Percentiles rank a stretch among this genome's conserved stretches.
Evolutionary conservation across 176 grass and related monocot species (phyloP).

Genomic region (Carex pumila): DNA sequence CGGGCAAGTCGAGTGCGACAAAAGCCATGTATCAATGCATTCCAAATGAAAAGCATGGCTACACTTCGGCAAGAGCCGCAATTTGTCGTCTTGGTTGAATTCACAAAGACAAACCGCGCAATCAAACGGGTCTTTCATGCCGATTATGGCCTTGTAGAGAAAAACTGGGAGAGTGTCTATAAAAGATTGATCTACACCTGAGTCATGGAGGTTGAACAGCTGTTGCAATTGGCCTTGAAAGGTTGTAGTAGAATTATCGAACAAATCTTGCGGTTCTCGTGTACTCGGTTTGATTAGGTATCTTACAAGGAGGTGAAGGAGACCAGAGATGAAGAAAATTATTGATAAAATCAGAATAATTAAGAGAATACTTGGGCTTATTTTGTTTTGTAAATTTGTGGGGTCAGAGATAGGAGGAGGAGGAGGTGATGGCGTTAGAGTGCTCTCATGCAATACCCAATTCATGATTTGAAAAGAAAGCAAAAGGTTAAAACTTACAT

Average conservation of each 20-base stretch:
- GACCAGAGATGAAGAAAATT: constrained; percentile 79
- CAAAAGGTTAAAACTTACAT: not conserved
- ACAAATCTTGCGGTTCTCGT: constrained; percentile 10
- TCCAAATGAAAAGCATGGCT: constrained; percentile 79
- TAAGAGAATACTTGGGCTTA: constrained; percentile 68
- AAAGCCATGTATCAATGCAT: constrained; percentile 76
- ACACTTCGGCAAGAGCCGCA: constrained; percentile 69
- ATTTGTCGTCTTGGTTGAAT: constrained; percentile 63
- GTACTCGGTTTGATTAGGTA: constrained; percentile 38
- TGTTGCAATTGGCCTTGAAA: constrained; percentile 86
- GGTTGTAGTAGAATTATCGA: constrained; percentile 28
- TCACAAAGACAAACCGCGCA: constrained; percentile 75
- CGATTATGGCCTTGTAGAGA: constrained; percentile 51
- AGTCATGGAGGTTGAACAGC: constrained; percentile 86
- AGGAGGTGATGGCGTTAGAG: not conserved
- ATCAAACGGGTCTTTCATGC: constrained; percentile 33
- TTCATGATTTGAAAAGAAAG: constrained; percentile 15
- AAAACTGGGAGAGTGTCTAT: constrained; percentile 69
- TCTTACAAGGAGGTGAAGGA: constrained; percentile 64
- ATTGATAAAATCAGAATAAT: constrained; percentile 65
- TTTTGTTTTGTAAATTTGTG: constrained; percentile 40
- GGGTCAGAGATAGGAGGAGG: constrained; percentile 10
- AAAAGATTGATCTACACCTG: constrained; percentile 88
- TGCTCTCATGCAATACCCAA: constrained; percentile 16
- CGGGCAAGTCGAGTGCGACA: constrained; percentile 30